Evolutionary conservation across 2,329 filamentous ascomycete species (phyloP).

Genomic region (Fusarium albidum): DNA sequence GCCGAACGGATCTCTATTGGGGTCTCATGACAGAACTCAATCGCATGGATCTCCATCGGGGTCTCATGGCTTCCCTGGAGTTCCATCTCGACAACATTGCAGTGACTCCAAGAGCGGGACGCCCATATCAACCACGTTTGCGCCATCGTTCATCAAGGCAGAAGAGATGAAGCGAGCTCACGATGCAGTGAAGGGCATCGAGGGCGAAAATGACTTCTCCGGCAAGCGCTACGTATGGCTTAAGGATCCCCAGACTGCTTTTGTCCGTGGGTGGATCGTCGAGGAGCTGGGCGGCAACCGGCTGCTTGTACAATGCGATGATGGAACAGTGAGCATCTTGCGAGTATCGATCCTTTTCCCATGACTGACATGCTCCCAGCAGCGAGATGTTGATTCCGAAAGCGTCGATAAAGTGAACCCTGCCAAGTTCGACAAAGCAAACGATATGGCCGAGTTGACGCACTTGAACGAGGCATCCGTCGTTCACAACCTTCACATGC

Average conservation of each 20-base stretch:
- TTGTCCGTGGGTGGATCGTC: slow-evolving; percentile 91
- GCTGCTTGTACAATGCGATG: slow-evolving; percentile 90
- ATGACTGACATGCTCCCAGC: slow-evolving; percentile 56
- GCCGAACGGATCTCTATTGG: slow-evolving; percentile 65
- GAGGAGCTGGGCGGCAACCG: slow-evolving; percentile 76
- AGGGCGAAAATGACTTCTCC: slow-evolving; percentile 98
- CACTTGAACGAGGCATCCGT: slow-evolving; percentile 98
- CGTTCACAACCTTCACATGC: slow-evolving; percentile 93
- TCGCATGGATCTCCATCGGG: slow-evolving; percentile 58
- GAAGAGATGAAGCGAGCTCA: slow-evolving; percentile 73
- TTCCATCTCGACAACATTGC: slow-evolving; percentile 48
- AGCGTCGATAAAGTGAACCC: slow-evolving; percentile 99
- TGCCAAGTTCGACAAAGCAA: slow-evolving; percentile 98
- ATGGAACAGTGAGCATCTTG: slow-evolving; percentile 75
- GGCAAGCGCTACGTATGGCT: slow-evolving; percentile 99
- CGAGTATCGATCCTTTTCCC: neutral
- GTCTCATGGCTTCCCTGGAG: slow-evolving; percentile 17
- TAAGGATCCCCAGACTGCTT: slow-evolving; percentile 84
- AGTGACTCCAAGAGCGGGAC: slow-evolving; percentile 71
- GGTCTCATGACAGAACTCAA: too few relatives aligned
- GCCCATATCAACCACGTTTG: slow-evolving; percentile 82
- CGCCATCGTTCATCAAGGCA: slow-evolving; percentile 92
- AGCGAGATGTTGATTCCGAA: slow-evolving; percentile 86
- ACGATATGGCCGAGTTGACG: slow-evolving; percentile 98
- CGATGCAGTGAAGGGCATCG: slow-evolving; percentile 75